Evolutionary conservation across 179 eudicot species (phyloP).

Genomic region (Carnegiea gigantea): DNA sequence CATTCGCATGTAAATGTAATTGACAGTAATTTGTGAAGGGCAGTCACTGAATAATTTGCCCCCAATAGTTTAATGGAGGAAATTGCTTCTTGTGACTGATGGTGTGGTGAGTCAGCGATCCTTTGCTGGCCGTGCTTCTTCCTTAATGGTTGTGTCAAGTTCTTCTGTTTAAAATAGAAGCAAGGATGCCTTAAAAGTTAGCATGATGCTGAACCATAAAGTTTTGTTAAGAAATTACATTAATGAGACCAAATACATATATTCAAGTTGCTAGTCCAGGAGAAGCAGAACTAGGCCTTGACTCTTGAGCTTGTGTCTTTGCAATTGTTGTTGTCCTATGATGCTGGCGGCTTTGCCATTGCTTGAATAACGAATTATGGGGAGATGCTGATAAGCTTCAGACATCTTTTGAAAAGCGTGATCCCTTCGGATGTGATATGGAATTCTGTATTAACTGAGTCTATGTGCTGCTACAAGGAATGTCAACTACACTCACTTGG

Average conservation of each 20-base stretch:
- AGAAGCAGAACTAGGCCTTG: neutral
- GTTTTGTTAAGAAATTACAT: neutral
- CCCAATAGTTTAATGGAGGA: neutral
- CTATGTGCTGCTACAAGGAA: constrained; percentile 47
- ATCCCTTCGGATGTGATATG: neutral
- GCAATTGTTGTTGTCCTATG: neutral
- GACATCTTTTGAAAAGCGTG: neutral
- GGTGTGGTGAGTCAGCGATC: neutral
- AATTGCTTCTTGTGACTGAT: neutral
- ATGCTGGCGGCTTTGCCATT: neutral
- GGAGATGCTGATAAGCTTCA: neutral
- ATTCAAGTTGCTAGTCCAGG: neutral
- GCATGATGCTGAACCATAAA: neutral
- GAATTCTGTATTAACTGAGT: constrained; percentile 1
- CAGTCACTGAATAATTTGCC: neutral
- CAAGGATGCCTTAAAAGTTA: neutral
- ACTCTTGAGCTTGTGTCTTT: too few species aligned
- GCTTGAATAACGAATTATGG: neutral
- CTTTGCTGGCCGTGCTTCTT: too few species aligned
- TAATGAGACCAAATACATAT: neutral
- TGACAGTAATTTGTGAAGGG: neutral
- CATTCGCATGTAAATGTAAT: too few species aligned
- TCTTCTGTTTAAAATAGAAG: neutral
- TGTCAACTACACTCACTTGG: constrained; percentile 84
- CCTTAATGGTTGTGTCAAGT: too few species aligned